phyloP scores from a whole-genome alignment of 805 yeast species.

The Candida dendrica region DNA sequence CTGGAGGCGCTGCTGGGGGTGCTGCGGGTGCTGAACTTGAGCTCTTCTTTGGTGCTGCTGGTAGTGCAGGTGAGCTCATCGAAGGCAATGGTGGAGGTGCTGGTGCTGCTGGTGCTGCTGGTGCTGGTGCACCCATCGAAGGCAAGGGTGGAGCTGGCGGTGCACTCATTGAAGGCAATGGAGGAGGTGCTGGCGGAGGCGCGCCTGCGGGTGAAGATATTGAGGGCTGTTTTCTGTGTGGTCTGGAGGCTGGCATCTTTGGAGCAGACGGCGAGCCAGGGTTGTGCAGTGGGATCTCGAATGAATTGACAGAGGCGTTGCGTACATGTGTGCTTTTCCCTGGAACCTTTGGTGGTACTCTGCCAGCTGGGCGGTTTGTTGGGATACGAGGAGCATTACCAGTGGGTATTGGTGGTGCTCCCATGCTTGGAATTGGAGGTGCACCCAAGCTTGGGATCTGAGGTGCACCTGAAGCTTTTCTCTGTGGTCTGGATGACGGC shows the following conservation, averaged over 20 bases:
- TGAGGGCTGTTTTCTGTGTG: slow-evolving; percentile 13
- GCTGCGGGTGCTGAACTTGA: slow-evolving; percentile 17
- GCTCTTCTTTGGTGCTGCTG: slow-evolving; percentile 15
- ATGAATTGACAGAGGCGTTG: not conserved
- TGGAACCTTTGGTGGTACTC: not conserved
- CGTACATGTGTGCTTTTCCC: not conserved
- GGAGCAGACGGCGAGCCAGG: slow-evolving; percentile 9
- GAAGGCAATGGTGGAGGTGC: slow-evolving; percentile 5
- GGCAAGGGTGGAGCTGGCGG: slow-evolving; percentile 17
- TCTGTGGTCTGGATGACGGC: slow-evolving; percentile 20
- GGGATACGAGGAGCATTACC: slow-evolving; percentile 13
- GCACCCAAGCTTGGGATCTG: slow-evolving; percentile 8
- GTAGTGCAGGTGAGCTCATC: too few relatives aligned
- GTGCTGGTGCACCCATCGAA: slow-evolving; percentile 5
- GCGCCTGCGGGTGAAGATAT: slow-evolving; percentile 12
- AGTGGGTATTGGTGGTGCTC: slow-evolving; percentile 10
- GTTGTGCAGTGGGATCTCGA: slow-evolving; percentile 6
- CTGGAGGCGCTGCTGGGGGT: slow-evolving; percentile 16
- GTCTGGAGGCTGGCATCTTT: slow-evolving; percentile 17
- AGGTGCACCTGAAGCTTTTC: slow-evolving; percentile 5
- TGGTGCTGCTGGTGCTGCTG: slow-evolving; percentile 4
- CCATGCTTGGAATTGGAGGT: slow-evolving; percentile 18
- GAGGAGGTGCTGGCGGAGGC: slow-evolving; percentile 8
- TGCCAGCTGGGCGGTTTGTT: not conserved
- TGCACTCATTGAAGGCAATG: slow-evolving; percentile 14